These are phyloP conservation scores for Puccinellia tenuiflora DNA, from an alignment of 176 grass and related monocot genomes.

Conservation along the genomic window DNA sequence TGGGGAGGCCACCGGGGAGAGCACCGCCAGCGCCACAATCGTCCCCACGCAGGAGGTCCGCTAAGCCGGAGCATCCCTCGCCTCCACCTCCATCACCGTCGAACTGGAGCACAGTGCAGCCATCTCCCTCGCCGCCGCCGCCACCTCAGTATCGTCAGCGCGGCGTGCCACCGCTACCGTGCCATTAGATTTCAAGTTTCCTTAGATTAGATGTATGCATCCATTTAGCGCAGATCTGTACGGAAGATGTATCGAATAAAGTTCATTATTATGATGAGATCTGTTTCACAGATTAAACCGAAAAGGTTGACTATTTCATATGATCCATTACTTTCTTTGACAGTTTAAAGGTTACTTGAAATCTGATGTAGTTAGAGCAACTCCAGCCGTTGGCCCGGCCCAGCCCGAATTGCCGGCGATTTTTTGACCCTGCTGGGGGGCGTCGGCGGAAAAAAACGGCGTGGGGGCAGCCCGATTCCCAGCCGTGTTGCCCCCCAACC, in stretches of 20 bases:
- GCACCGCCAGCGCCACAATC: background rate
- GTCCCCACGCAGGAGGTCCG: background rate
- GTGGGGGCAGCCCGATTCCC: no score
- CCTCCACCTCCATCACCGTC: background rate
- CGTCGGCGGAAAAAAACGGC: no score
- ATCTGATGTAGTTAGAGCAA: slow-evolving; percentile 41
- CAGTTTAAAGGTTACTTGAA: background rate
- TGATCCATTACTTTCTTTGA: background rate
- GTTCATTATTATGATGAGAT: background rate
- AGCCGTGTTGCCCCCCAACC: no score
- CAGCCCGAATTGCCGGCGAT: no score
- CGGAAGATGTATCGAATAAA: background rate
- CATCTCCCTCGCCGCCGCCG: background rate
- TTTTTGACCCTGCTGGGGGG: no score
- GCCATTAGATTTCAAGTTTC: background rate
- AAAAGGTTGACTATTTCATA: background rate
- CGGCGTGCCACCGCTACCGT: background rate
- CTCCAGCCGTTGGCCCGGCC: no score
- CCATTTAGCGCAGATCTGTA: background rate
- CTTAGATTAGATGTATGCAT: background rate
- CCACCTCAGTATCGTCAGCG: background rate
- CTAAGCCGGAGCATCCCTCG: background rate
- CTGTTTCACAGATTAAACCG: background rate
- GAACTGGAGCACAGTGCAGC: background rate
- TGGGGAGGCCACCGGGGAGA: background rate